Base-by-base conservation (phyloP, 768 basidiomycete species). In the Mrakia frigida region DNA sequence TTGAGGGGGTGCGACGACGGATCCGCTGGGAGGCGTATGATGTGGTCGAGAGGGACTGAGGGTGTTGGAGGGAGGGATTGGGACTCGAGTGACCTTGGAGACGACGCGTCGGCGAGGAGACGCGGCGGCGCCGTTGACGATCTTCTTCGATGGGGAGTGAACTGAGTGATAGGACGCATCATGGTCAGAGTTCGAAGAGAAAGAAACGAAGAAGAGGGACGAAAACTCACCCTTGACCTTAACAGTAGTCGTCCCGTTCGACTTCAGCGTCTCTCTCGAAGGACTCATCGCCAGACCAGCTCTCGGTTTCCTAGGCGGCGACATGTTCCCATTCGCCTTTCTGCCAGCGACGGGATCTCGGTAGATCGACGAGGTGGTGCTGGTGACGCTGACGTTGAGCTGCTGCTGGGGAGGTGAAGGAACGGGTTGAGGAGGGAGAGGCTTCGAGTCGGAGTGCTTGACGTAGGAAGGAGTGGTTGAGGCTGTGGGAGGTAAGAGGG, bases 181-280 rank as follows among this genome's bases (percentile, higher is more conserved):
- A 7, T 18, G 39, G 16, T 10, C 50, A 59, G 25, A 37, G 10
- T 28, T 70, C 21, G 46, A 53, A n/a, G 1, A 31, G 3, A 3
- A 4, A 70, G 11, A 52, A 25, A 28, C 5, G 25, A 41, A 71
- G 33, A 50, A 50, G 14, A 21, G 46, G 46, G 6, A 50, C 3
- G 46, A 50, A 50, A 21, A 14, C 46, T 25, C 18, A 72, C 71
- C 46, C 33, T 74, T 74, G 73, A 74, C 73, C 63, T 50, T 74
- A 63, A 74, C 43, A 7, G 73, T 74, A n/a, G 33, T 39, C 21
- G 65, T 68, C 9, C 39, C 39, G 65, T 68, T 37, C 6, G 63
- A 28, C 18, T 31, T 31, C 28, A 74, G 61, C 23, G 41, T 41
- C n/a, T 74, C 73, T 25, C 35, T 46, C 25, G 73, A 65, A 13